Conservation (phyloP, 2,329 filamentous ascomycete species). For the Alternaria hordeiaustralica region DNA sequence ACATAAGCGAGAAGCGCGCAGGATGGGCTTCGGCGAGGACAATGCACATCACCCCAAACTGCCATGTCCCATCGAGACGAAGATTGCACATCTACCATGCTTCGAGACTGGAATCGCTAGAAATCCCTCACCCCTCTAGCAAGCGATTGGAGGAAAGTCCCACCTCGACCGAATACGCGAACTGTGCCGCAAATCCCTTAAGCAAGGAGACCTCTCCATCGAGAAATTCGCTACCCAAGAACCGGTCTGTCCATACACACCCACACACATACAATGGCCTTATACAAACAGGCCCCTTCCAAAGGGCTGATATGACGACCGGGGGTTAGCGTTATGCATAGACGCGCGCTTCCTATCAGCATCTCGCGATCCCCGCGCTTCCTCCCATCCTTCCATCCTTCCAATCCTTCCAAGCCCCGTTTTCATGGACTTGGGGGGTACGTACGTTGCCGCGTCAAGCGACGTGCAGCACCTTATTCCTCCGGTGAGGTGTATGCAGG, state of each 20-base stretch:
- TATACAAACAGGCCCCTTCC: neutral
- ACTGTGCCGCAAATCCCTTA: constrained; percentile 4
- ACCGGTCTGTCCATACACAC: neutral
- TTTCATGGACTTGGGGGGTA: neutral
- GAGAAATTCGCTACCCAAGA: neutral
- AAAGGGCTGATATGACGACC: neutral
- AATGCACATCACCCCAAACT: neutral
- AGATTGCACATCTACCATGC: neutral
- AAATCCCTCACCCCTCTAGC: neutral
- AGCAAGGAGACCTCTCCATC: neutral
- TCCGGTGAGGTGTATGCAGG: neutral
- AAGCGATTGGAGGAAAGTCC: neutral
- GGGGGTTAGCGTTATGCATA: neutral
- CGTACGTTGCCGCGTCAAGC: neutral
- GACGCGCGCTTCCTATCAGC: neutral
- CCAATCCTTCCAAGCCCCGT: neutral
- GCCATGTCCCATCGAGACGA: neutral
- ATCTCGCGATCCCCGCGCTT: neutral
- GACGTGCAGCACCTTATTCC: neutral
- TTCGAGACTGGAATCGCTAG: neutral
- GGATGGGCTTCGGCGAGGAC: neutral
- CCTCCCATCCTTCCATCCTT: neutral
- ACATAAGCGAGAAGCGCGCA: neutral
- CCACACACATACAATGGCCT: neutral
- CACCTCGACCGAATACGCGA: neutral